These are phyloP conservation scores for Acer saccharum DNA, from an alignment of 345 rosid species.

Conservation along the genomic window DNA sequence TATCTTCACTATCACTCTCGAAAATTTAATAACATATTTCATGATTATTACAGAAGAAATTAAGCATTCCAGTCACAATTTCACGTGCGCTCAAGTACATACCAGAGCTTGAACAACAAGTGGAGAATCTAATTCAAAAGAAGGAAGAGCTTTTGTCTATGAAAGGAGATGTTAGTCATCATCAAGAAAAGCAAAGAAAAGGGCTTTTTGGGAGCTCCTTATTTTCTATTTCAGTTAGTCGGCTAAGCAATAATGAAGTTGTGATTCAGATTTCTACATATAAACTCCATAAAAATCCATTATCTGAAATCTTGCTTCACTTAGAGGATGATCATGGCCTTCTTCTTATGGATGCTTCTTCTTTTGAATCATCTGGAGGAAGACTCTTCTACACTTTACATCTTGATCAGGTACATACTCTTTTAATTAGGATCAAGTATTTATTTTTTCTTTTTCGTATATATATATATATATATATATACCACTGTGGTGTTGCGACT, in stretches of 20 bases:
- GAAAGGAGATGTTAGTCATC: conserved; percentile 1
- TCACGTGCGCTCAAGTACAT: conserved; percentile 48
- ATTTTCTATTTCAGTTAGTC: conserved; percentile 32
- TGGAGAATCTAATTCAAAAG: conserved; percentile 35
- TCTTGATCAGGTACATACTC: no score
- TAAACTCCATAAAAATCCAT: conserved; percentile 17
- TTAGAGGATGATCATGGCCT: conserved; percentile 45
- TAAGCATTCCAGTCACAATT: conserved; percentile 58
- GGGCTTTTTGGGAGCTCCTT: not conserved
- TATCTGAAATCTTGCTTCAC: conserved; percentile 45
- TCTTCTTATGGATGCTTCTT: conserved; percentile 11
- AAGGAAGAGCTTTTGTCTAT: conserved; percentile 50
- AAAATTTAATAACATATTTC: not conserved
- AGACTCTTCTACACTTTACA: no score
- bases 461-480: no score
- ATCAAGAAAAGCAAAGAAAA: conserved; percentile 29
- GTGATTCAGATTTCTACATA: conserved; percentile 46
- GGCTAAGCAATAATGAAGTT: conserved; percentile 47
- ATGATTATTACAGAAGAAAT: conserved; percentile 34
- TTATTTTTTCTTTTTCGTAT: no score
- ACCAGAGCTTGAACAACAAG: conserved; percentile 51
- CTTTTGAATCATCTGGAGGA: no score
- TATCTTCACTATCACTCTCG: not conserved
- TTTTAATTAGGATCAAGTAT: no score
- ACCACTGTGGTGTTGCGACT: no score